Conservation (phyloP, 2,329 filamentous ascomycete species). For the Coleophoma cylindrospora region DNA sequence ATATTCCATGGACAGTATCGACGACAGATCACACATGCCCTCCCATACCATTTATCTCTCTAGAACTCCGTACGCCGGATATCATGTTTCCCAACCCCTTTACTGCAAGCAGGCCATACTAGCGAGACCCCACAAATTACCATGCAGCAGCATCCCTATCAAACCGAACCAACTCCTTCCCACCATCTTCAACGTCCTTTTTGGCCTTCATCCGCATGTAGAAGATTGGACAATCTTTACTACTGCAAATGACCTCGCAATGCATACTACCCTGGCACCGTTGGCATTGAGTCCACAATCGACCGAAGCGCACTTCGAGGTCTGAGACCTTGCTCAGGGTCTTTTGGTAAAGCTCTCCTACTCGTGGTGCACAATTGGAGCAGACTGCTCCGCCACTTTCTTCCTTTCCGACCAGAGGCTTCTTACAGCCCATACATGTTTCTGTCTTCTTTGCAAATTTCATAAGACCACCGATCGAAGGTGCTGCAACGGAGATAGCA, state of each 20-base stretch:
- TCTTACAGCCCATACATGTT: constrained; percentile 99
- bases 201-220: constrained; percentile 99
- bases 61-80: not conserved
- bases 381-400: constrained; percentile 87
- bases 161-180: constrained; percentile 85
- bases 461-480: constrained; percentile 90
- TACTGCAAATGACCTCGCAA: constrained; percentile 95
- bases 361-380: constrained; percentile 73
- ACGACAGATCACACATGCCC: no score
- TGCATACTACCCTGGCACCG: constrained; percentile 97
- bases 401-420: constrained; percentile 74
- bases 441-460: constrained; percentile 97
- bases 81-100: not conserved
- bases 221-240: constrained; percentile 96
- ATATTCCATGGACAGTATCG: no score
- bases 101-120: not conserved
- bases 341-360: constrained; percentile 92
- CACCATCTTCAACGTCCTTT: constrained; percentile 95
- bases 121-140: constrained; percentile 8
- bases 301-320: constrained; percentile 84
- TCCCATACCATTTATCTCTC: not conserved
- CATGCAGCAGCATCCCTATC: constrained; percentile 73
- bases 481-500: constrained; percentile 87
- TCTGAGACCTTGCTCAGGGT: constrained; percentile 85
- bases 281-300: constrained; percentile 97